Evolutionary conservation across 805 yeast genomes (phyloP), one percentile per base, ranked within the genome.

Genomic region (Nakazawaea holstii): DNA sequence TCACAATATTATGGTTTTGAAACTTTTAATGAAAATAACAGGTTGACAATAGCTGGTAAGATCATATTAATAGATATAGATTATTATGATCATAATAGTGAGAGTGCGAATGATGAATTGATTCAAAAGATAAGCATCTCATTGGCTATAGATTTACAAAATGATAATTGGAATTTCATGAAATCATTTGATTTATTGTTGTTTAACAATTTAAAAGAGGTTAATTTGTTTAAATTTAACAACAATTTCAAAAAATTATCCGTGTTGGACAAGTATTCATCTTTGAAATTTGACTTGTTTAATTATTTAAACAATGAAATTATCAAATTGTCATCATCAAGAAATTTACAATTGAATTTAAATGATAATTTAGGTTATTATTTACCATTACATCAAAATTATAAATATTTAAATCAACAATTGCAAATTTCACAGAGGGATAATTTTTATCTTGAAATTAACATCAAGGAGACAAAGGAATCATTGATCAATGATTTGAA

Each of bases 1-100:
- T 62, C 69, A 10, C 62, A 62, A 40, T 59, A 64, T n/a, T 66
- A 67, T 46, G 71, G 70, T 2, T 67, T 67, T 48, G 69, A 66
- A 40, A 65, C 68, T 6, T 65, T 65, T 46, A 61, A 68, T 57
- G 54, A 49, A 61, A 66, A 30, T 69, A 72, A 39, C 68, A 51
- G 68, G 40, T 49, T 66, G 35, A 63, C 66, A 8, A 52, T 66
- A 39, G 63, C 69, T 28, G 73, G 72, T 1, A 57, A 59, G 47
- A 61, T 66, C 7, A 46, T 67, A 15, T 50, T 68, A 15, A 62
- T 68, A 15, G 73, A 68, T 51, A 64, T 67, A 35, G 71, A 68
- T 50, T 67, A 66, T 52, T 8, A 32, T 17, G 14, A 29, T 10
- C 35, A 24, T 3, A 55, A 56, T 26, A 51, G 50, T 13, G 54